Conservation (phyloP, 495 filamentous ascomycete genomes). For the Cudoniella acicularis region DNA sequence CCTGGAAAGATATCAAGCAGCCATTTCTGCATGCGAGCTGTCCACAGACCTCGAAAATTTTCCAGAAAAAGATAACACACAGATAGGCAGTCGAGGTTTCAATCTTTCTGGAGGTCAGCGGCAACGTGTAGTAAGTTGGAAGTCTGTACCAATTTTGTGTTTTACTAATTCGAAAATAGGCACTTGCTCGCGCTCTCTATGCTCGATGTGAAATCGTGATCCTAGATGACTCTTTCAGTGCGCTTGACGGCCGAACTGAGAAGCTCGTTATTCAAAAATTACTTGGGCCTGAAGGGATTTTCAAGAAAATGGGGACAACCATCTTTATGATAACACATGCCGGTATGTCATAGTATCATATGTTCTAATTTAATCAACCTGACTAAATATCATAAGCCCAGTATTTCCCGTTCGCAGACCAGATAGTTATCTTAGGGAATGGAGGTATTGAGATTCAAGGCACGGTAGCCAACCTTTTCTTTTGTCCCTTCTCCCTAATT, state of each 20-base stretch:
- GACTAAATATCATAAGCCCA: no score
- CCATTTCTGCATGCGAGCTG: slow-evolving; percentile 54
- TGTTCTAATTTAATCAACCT: neutral
- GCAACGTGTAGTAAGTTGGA: slow-evolving; percentile 42
- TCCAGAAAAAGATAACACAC: slow-evolving; percentile 49
- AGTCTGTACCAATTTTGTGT: slow-evolving; percentile 25
- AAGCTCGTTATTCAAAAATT: slow-evolving; percentile 24
- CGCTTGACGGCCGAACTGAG: slow-evolving; percentile 28
- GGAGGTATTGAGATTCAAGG: neutral
- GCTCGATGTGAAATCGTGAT: slow-evolving; percentile 25
- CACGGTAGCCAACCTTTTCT: no score
- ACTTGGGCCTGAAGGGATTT: slow-evolving; percentile 36
- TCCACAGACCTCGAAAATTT: slow-evolving; percentile 50
- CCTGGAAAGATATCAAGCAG: slow-evolving; percentile 48
- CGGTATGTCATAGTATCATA: slow-evolving; percentile 14
- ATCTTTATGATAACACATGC: slow-evolving; percentile 38
- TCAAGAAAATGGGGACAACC: slow-evolving; percentile 32
- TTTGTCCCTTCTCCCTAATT: no score
- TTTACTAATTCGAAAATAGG: slow-evolving; percentile 2
- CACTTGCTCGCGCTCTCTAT: slow-evolving; percentile 29
- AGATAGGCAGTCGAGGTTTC: slow-evolving; percentile 58
- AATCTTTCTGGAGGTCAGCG: slow-evolving; percentile 64
- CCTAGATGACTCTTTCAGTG: slow-evolving; percentile 36
- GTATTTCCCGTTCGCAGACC: slow-evolving; percentile 10
- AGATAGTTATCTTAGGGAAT: slow-evolving; percentile 12